These are phyloP conservation scores for Collybia nuda DNA, from an alignment of 768 basidiomycete genomes.

Conservation along the genomic window DNA sequence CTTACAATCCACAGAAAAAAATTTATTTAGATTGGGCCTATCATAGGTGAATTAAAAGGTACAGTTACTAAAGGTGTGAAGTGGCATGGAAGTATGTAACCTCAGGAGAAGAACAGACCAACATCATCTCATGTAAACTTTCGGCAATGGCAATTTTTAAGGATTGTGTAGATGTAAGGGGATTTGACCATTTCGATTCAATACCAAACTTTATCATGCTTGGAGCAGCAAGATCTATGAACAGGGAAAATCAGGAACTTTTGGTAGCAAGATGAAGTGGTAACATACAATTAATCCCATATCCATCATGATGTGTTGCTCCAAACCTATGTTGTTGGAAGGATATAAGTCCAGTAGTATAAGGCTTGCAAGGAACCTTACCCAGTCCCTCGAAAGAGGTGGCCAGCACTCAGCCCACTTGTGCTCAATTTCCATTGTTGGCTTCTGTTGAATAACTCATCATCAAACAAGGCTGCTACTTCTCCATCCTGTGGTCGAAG, in stretches of 20 bases:
- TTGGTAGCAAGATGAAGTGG: neutral
- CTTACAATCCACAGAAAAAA: neutral
- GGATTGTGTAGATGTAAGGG: conserved; percentile 64
- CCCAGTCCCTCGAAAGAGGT: conserved; percentile 88
- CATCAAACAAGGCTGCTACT: conserved; percentile 66
- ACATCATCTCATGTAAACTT: conserved; percentile 70
- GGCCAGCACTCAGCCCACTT: conserved; percentile 84
- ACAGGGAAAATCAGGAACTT: neutral
- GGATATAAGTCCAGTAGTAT: neutral
- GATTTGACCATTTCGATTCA: conserved; percentile 79
- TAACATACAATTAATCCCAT: conserved; percentile 88
- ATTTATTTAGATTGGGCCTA: neutral
- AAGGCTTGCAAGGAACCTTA: conserved; percentile 24
- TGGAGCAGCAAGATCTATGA: conserved; percentile 76
- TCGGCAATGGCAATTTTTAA: conserved; percentile 64
- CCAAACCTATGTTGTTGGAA: conserved; percentile 62
- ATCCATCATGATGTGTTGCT: conserved; percentile 77
- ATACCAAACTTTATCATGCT: conserved; percentile 87
- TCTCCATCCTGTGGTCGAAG: conserved; percentile 56
- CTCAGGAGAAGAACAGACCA: conserved; percentile 40
- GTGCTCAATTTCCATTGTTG: conserved; percentile 88
- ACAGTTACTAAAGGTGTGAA: conserved; percentile 29
- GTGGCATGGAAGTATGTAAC: conserved; percentile 15
- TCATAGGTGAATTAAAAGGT: neutral
- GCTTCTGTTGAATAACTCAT: conserved; percentile 71